Base-by-base conservation (phyloP, 139 green algal species). In the Mesostigma viride region DNA sequence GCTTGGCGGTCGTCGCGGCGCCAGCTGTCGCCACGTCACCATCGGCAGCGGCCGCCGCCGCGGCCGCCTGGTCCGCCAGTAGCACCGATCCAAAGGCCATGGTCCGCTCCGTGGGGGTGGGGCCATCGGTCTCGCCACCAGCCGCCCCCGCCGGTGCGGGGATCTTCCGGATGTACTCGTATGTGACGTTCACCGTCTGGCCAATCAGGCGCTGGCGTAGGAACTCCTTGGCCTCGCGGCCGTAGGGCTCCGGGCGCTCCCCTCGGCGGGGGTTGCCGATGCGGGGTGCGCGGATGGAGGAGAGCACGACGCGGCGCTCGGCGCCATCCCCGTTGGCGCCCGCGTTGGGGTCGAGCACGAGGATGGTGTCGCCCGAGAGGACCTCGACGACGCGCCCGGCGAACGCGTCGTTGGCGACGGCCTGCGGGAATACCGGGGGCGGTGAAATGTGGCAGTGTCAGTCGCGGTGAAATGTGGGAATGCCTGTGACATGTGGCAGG, bases 161-260 rank as follows among this genome's bases (percentile, higher is more conserved):
- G 8, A 95, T 83, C 78, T 92, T 95, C 44, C 89, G 83, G 1
- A 70, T 93, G 85, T 96, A 97, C 76, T 96, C 92, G 84, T 95
- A 90, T 62, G 76, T 84, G 1, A 96, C 89, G 0, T 72, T 35
- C 20, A 82, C 76, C 57, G 58, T 64, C 20, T 76, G 24, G 44
- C 78, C 78, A 36, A 88, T 81, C 31, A 85, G 45, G 2, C 62
- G 67, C n/a, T 59, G 74, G 64, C 89, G 81, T 64, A 96, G 71
- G 68, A 95, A 93, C 72, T 96, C 91, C 68, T 91, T 92, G 35
- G 88, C 89, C 62, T 97, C 92, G 3, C 63, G 1, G 0, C 85
- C 90, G 62, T 82, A 93, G 1, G 86, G 71, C 73, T 95, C 92
- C 1, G 81, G 72, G 46, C 75, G 62, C 6, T 83, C 78, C 31